A percentile compares a stretch with the other conserved stretches of the same genome.
Conservation (phyloP, 805 yeast species). For the Lipomyces spencermartinsiae region DNA sequence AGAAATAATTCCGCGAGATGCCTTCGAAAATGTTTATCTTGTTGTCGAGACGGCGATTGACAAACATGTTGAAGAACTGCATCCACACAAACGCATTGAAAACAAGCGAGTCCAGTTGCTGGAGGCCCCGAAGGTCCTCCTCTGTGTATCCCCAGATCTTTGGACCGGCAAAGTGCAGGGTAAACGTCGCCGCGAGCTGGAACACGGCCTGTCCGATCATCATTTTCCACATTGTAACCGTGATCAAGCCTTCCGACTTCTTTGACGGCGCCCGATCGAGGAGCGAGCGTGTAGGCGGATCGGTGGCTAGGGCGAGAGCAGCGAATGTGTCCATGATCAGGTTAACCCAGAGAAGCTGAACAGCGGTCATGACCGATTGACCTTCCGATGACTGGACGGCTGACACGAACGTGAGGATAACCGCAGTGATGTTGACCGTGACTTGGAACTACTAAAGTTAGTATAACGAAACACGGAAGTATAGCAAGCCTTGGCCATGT, state of each 20-base stretch:
- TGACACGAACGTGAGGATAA: constrained; percentile 87
- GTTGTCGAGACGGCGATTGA: constrained; percentile 84
- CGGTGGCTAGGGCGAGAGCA: constrained; percentile 96
- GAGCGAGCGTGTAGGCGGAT: constrained; percentile 86
- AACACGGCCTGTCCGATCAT: constrained; percentile 82
- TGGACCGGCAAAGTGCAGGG: constrained; percentile 79
- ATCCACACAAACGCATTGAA: constrained; percentile 98
- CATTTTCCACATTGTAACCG: constrained; percentile 98
- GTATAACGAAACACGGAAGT: neutral
- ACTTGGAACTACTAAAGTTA: constrained; percentile 65
- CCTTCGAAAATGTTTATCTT: constrained; percentile 86
- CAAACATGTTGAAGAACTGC: constrained; percentile 92
- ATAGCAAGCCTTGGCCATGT: neutral
- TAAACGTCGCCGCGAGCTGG: constrained; percentile 81
- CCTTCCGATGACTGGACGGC: constrained; percentile 85
- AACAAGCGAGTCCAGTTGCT: constrained; percentile 79
- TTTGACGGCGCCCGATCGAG: constrained; percentile 85
- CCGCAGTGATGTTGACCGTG: constrained; percentile 97
- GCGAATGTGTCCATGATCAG: constrained; percentile 98
- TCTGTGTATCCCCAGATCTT: constrained; percentile 55
- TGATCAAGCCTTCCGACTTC: constrained; percentile 75
- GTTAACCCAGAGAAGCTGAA: constrained; percentile 96
- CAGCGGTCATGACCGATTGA: constrained; percentile 91
- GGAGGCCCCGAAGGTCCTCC: constrained; percentile 52
- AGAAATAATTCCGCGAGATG: constrained; percentile 80